Evolutionary conservation across 371 early-diverging fungal species (phyloP).

Genomic region (Lichtheimia hyalospora): DNA sequence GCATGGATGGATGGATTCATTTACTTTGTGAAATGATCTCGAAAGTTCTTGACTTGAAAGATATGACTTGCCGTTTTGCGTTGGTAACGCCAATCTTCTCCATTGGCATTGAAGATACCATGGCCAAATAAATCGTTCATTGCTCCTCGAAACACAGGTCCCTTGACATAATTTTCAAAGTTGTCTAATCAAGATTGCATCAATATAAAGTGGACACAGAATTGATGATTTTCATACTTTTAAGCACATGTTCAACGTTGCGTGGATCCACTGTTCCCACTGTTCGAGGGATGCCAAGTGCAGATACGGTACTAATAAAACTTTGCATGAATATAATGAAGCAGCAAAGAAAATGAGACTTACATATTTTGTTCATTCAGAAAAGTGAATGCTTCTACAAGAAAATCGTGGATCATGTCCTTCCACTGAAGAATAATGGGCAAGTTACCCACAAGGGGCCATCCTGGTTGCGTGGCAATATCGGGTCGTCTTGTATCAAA

Average conservation of each 20-base stretch:
- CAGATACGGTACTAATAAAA: slow-evolving; percentile 16
- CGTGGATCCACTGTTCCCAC: slow-evolving; percentile 22
- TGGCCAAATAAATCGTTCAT: slow-evolving; percentile 29
- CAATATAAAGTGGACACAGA: not conserved
- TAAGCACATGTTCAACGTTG: slow-evolving; percentile 29
- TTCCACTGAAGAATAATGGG: slow-evolving; percentile 17
- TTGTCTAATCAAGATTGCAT: slow-evolving; percentile 18
- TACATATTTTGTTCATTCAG: slow-evolving; percentile 16
- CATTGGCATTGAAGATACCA: slow-evolving; percentile 48
- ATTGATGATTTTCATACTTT: slow-evolving; percentile 11
- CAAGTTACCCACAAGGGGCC: slow-evolving; percentile 24
- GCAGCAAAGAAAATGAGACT: not conserved
- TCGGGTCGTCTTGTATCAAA: slow-evolving; percentile 24
- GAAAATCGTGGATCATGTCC: slow-evolving; percentile 22
- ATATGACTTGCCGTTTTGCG: slow-evolving; percentile 51
- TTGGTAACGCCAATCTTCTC: slow-evolving; percentile 44
- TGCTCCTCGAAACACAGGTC: slow-evolving; percentile 28
- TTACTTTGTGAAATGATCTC: slow-evolving; percentile 49
- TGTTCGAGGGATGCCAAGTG: slow-evolving; percentile 16
- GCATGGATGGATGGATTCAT: not conserved
- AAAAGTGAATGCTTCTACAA: slow-evolving; percentile 16
- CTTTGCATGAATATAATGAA: too few relatives aligned
- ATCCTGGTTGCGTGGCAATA: slow-evolving; percentile 18
- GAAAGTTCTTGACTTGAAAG: slow-evolving; percentile 57
- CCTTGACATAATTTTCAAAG: slow-evolving; percentile 39